phyloP scores from a whole-genome alignment of 371 early-diverging fungal genomes.

The Mortierella sp. region DNA sequence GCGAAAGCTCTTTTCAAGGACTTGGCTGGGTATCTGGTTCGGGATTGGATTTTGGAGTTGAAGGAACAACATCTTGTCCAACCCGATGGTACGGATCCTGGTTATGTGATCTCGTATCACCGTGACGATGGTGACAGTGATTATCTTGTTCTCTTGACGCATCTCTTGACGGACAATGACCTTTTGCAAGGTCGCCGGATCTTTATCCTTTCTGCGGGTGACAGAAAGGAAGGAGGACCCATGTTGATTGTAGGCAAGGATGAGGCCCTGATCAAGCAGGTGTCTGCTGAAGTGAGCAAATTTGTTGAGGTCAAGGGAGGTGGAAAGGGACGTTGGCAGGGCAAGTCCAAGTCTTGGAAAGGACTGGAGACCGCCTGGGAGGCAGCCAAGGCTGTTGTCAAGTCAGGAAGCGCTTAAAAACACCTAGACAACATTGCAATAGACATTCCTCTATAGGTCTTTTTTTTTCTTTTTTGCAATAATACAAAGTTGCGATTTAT shows the following conservation, averaged over 20 bases:
- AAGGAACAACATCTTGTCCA: constrained; percentile 24
- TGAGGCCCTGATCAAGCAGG: constrained; percentile 60
- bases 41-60: constrained; percentile 54
- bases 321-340: constrained; percentile 75
- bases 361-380: constrained; percentile 54
- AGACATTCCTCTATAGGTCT: constrained; percentile 77
- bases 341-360: constrained; percentile 69
- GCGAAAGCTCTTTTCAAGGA: constrained; percentile 60
- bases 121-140: constrained; percentile 74
- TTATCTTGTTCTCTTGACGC: constrained; percentile 56
- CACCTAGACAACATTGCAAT: constrained; percentile 69
- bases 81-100: constrained; percentile 7
- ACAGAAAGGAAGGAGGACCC: constrained; percentile 62
- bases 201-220: constrained; percentile 63
- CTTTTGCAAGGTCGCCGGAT: constrained; percentile 44
- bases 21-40: constrained; percentile 58
- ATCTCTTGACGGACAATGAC: constrained; percentile 52
- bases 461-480: constrained; percentile 7
- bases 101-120: constrained; percentile 53
- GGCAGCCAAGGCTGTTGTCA: constrained; percentile 23
- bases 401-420: too few relatives aligned
- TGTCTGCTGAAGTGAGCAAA: constrained; percentile 52
- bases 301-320: constrained; percentile 66
- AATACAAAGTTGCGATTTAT: not conserved
- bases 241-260: constrained; percentile 59